phyloP scores from a whole-genome alignment of 345 rosid species.

The Brassica cretica region DNA sequence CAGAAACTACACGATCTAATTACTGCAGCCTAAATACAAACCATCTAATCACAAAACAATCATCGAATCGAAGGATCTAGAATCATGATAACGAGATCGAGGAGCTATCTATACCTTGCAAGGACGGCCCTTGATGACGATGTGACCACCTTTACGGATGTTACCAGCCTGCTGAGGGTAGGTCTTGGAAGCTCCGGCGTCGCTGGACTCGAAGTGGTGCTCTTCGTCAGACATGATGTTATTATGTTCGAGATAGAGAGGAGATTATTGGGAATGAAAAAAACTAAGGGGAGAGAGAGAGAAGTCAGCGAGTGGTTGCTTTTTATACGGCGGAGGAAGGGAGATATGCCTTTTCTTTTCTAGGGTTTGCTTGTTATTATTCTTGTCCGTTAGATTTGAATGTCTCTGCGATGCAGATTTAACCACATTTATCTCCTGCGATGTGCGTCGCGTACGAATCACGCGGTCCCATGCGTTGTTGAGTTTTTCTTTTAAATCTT shows the following conservation, averaged over 20 bases:
- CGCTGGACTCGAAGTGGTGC: slow-evolving; percentile 47
- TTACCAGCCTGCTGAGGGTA: slow-evolving; percentile 44
- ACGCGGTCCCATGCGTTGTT: slow-evolving; percentile 36
- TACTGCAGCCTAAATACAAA: neutral
- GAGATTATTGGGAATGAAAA: neutral
- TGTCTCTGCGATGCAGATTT: slow-evolving; percentile 20
- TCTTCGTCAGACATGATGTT: slow-evolving; percentile 42
- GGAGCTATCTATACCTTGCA: slow-evolving; percentile 37
- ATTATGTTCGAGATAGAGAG: neutral
- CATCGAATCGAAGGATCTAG: slow-evolving; percentile 13
- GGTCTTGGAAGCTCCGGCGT: slow-evolving; percentile 48
- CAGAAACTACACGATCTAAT: slow-evolving; percentile 4
- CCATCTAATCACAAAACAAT: neutral
- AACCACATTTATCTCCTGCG: neutral
- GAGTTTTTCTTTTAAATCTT: neutral
- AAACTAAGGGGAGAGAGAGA: neutral
- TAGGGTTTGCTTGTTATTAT: slow-evolving; percentile 26
- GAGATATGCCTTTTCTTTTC: slow-evolving; percentile 2
- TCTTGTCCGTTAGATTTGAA: slow-evolving; percentile 25
- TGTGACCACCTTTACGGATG: slow-evolving; percentile 46
- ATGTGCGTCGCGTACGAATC: slow-evolving; percentile 33
- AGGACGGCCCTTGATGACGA: slow-evolving; percentile 46
- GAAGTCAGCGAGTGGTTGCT: slow-evolving; percentile 19
- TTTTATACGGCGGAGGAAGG: slow-evolving; percentile 20
- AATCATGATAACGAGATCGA: neutral